Evolutionary conservation across 2,329 filamentous ascomycete species (phyloP), one percentile per base, ranked within the genome.

Genomic region (Ophiostoma sp.): DNA sequence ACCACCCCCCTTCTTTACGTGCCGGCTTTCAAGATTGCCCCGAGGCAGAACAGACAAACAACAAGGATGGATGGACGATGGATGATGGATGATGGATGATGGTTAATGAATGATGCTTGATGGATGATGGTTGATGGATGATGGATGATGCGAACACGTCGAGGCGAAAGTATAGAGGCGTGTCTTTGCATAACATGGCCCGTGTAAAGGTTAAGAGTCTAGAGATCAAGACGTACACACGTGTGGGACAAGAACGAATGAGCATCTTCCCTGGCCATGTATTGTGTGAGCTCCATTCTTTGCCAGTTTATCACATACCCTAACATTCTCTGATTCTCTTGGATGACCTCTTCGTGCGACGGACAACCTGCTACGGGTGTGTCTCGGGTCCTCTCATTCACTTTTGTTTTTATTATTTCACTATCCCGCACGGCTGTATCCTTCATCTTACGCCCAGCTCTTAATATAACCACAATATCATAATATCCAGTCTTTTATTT

Each of bases 121-220:
- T 27, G 27, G 27, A 27, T 27, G 27, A 27, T 27, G 27, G 27
- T 1, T 27, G 27, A 27, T 27, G 27, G 27, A 27, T 27, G 27
- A 27, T 27, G 2, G 27, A 27, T 2, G 27, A 27, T 27, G 27
- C 27, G 27, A 27, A 27, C 27, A 27, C 1, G 27, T 27, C 27
- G 27, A 27, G 27, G 27, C 27, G 27, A 27, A 27, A 27, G 27
- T 2, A 27, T 27, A 27, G 27, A 11, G 49, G n/a, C n/a, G 49
- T 27, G 18, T n/a, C 49, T 55, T 47, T 55, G 49, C 49, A 55
- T 55, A 55, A 27, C 49, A 36, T 55, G 49, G 49, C 49, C n/a
- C 49, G 49, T 55, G 49, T 55, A 27, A 27, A 55, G 49, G n/a
- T 55, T 27, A 9, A 27, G 9, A 2, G 4, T 4, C 7, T 45